Evolutionary conservation across 2,329 filamentous ascomycete genomes (phyloP).

Genomic region (Trichoderma sp.): DNA sequence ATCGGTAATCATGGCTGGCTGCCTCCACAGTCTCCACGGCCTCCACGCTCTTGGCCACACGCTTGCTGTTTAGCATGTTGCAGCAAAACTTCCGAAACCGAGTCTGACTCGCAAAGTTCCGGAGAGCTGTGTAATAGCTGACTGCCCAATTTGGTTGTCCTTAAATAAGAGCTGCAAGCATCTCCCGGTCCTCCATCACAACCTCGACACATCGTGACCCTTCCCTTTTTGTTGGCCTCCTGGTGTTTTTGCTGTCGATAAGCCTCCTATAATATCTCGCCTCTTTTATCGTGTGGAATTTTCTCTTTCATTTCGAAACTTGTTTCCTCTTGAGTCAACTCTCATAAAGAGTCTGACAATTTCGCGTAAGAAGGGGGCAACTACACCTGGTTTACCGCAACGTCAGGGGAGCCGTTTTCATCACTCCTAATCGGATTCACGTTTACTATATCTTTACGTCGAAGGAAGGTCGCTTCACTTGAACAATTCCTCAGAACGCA

Average conservation of each 20-base stretch:
- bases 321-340: background rate
- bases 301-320: background rate
- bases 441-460: no score
- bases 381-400: background rate
- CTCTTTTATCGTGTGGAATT: background rate
- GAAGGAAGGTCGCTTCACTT: background rate
- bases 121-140: background rate
- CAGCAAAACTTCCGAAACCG: background rate
- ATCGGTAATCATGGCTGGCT: slow-evolving; percentile 7
- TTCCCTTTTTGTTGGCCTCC: slow-evolving; percentile 7
- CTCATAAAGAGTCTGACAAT: slow-evolving; percentile 13
- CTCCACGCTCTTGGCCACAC: slow-evolving; percentile 7
- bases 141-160: slow-evolving; percentile 15
- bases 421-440: background rate
- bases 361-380: slow-evolving; percentile 4
- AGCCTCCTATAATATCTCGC: background rate
- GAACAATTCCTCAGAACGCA: background rate
- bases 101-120: slow-evolving; percentile 22
- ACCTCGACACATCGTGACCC: background rate
- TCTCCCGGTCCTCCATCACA: slow-evolving; percentile 7
- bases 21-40: slow-evolving; percentile 19
- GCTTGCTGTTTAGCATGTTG: slow-evolving; percentile 6
- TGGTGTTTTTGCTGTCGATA: background rate
- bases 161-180: background rate
- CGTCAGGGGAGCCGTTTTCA: background rate